Evolutionary conservation across 257 asterid species (phyloP).

Genomic region (Scutellaria galericulata): DNA sequence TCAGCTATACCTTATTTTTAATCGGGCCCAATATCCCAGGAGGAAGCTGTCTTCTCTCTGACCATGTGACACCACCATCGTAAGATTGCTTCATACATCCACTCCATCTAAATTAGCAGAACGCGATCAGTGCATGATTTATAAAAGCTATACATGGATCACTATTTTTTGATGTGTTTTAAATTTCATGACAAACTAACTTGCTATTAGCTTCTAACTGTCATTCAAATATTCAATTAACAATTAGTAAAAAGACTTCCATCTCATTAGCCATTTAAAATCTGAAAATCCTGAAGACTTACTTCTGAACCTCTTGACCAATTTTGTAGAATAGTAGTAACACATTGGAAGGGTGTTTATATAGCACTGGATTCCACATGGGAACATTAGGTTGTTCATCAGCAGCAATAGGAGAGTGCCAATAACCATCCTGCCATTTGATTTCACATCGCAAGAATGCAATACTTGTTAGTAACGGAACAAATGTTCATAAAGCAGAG

Average conservation of each 20-base stretch:
- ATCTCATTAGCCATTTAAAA: background rate
- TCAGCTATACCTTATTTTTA: conserved; percentile 72
- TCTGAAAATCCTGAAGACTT: conserved; percentile 37
- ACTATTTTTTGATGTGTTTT: background rate
- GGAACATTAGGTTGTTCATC: conserved; percentile 77
- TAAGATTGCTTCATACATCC: conserved; percentile 89
- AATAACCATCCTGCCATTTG: conserved; percentile 65
- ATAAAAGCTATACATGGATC: background rate
- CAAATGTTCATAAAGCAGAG: background rate
- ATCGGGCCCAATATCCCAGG: conserved; percentile 98
- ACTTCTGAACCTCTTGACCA: conserved; percentile 92
- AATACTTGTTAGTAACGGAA: background rate
- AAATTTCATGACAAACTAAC: conserved; percentile 2
- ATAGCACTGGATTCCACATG: conserved; percentile 95
- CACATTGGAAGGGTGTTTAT: conserved; percentile 70
- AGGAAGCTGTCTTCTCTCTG: conserved; percentile 84
- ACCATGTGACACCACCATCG: conserved; percentile 86
- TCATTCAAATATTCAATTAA: background rate
- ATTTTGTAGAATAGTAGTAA: conserved; percentile 81
- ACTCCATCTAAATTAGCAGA: conserved; percentile 71
- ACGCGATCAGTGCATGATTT: background rate
- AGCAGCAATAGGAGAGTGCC: conserved; percentile 79
- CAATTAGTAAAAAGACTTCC: background rate
- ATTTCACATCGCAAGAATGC: conserved; percentile 8
- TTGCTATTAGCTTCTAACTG: background rate